A percentile compares a stretch with the other conserved stretches of the same genome.
phyloP scores from a whole-genome alignment of 257 asterid species.

The Apocynum venetum region DNA sequence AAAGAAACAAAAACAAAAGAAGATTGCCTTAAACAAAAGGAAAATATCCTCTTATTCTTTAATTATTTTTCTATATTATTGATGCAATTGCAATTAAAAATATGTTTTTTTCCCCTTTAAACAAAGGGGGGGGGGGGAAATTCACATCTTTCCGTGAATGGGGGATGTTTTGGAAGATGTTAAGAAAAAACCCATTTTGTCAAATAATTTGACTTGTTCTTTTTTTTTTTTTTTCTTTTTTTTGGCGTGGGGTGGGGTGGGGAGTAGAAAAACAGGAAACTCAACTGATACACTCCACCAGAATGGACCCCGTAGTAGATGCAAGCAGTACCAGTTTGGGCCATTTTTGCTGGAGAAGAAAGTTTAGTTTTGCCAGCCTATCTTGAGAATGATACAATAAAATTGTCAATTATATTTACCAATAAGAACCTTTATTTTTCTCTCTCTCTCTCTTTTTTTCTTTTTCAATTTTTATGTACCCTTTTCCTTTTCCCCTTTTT shows the following conservation, averaged over 20 bases:
- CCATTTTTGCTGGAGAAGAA: background rate
- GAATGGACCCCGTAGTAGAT: conserved; percentile 2
- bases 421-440: too few species aligned
- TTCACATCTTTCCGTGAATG: too few species aligned
- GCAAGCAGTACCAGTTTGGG: background rate
- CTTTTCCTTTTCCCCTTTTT: too few species aligned
- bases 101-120: background rate
- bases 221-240: too few species aligned
- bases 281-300: background rate
- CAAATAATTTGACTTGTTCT: background rate
- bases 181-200: too few species aligned
- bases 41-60: background rate
- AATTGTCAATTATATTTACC: too few species aligned
- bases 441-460: too few species aligned
- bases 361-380: background rate
- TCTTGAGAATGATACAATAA: background rate
- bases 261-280: background rate
- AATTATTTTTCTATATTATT: background rate
- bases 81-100: background rate
- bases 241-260: too few species aligned
- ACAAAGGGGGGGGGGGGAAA: background rate
- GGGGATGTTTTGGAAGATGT: background rate
- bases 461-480: too few species aligned
- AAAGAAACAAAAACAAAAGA: background rate
- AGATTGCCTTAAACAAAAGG: background rate